A percentile compares a stretch with the other conserved stretches of the same genome.
Conservation (phyloP, 2,329 filamentous ascomycete species). For the Trichoderma semiorbis region DNA sequence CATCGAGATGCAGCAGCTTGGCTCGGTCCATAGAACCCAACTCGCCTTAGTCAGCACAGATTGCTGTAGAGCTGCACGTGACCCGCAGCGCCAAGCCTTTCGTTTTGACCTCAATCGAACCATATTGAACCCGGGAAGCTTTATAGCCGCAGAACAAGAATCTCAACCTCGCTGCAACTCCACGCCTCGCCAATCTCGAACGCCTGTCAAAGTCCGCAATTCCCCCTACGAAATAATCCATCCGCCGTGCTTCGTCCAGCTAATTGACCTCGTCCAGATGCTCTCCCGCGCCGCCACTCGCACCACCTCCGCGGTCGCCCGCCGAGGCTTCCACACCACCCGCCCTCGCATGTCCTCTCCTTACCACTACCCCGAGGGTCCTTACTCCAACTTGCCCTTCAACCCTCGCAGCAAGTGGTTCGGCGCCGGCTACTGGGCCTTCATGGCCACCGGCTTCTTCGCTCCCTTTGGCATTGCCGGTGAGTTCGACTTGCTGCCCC, state of each 20-base stretch:
- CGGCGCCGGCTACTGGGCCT: slow-evolving; percentile 75
- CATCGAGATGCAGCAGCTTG: slow-evolving; percentile 8
- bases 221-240: not conserved
- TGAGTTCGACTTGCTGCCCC: slow-evolving; percentile 36
- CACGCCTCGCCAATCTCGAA: slow-evolving; percentile 25
- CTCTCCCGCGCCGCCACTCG: slow-evolving; percentile 67
- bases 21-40: not conserved
- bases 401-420: slow-evolving; percentile 91
- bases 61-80: slow-evolving; percentile 21
- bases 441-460: slow-evolving; percentile 56
- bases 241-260: slow-evolving; percentile 23
- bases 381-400: slow-evolving; percentile 93
- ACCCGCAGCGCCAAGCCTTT: slow-evolving; percentile 24
- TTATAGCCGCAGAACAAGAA: slow-evolving; percentile 24
- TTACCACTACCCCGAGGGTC: slow-evolving; percentile 98
- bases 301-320: slow-evolving; percentile 67
- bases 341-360: slow-evolving; percentile 80
- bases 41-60: not conserved
- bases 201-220: slow-evolving; percentile 26
- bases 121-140: slow-evolving; percentile 30
- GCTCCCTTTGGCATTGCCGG: slow-evolving; percentile 61
- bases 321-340: slow-evolving; percentile 92
- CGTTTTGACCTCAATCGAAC: slow-evolving; percentile 33
- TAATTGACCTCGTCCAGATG: slow-evolving; percentile 64
- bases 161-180: slow-evolving; percentile 25